These are phyloP conservation scores for Volvariella volvacea DNA, from an alignment of 1,284 basidiomycete genomes.

Conservation along the genomic window DNA sequence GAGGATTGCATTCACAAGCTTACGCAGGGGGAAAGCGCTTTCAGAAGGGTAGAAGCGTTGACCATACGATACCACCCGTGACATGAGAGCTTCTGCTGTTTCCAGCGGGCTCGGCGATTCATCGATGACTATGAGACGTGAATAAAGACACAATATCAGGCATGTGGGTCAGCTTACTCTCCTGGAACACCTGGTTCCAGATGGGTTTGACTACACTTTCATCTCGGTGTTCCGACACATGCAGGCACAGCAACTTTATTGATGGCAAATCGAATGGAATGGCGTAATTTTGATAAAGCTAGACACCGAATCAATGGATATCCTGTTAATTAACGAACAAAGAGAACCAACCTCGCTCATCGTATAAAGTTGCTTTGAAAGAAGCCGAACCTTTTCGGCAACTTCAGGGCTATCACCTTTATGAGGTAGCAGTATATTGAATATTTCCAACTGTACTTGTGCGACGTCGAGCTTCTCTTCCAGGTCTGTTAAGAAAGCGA, in stretches of 20 bases:
- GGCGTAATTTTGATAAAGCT: conserved; percentile 89
- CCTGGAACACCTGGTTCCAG: conserved; percentile 84
- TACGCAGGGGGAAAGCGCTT: conserved; percentile 82
- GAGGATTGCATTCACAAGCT: conserved; percentile 18
- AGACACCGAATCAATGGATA: conserved; percentile 7
- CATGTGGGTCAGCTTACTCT: conserved; percentile 45
- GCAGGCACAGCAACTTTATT: conserved; percentile 86
- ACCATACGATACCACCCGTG: conserved; percentile 65
- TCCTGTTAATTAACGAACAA: conserved; percentile 4
- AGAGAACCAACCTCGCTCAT: conserved; percentile 57
- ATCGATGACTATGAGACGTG: conserved; percentile 35
- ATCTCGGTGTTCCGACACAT: conserved; percentile 90
- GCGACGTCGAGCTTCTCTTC: conserved; percentile 98
- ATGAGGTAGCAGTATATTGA: conserved; percentile 55
- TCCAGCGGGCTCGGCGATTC: conserved; percentile 41
- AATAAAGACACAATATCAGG: conserved; percentile 3
- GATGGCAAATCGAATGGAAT: conserved; percentile 81
- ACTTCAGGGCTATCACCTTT: conserved; percentile 52
- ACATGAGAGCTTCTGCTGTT: conserved; percentile 56
- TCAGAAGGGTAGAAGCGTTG: conserved; percentile 89
- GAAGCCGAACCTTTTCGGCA: conserved; percentile 45
- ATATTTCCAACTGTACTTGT: conserved; percentile 91
- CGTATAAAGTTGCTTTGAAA: conserved; percentile 53
- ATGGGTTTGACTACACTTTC: conserved; percentile 76
- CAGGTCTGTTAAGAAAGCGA: conserved; percentile 86